These are phyloP conservation scores for Sungouiozyma ichnusensis DNA, from an alignment of 805 yeast genomes.

Conservation along the genomic window DNA sequence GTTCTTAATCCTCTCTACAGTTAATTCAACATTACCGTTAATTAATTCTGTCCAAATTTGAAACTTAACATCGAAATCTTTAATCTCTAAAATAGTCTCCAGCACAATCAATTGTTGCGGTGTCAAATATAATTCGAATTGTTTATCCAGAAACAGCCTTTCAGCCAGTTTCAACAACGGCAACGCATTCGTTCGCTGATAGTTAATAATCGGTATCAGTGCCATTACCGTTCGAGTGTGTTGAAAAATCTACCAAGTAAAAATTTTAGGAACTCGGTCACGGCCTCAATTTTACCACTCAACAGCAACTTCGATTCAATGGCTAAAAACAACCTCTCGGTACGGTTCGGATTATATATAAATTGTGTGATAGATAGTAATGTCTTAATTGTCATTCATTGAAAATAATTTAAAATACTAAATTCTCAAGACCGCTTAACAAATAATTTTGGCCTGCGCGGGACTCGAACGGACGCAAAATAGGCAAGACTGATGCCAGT, in stretches of 20 bases:
- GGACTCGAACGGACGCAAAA: not conserved
- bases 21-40: slow-evolving; percentile 23
- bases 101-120: slow-evolving; percentile 47
- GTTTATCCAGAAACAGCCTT: slow-evolving; percentile 29
- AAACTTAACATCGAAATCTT: slow-evolving; percentile 14
- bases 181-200: slow-evolving; percentile 24
- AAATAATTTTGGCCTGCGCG: not conserved
- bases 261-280: too few relatives aligned
- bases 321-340: too few relatives aligned
- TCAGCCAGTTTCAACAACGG: slow-evolving; percentile 29
- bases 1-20: slow-evolving; percentile 9
- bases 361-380: too few relatives aligned
- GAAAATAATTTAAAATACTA: too few relatives aligned
- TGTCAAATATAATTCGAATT: slow-evolving; percentile 40
- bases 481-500: too few relatives aligned
- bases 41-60: slow-evolving; percentile 40
- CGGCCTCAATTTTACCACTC: too few relatives aligned
- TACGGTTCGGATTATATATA: too few relatives aligned
- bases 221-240: slow-evolving; percentile 3
- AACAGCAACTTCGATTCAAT: too few relatives aligned
- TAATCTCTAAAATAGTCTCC: slow-evolving; percentile 34
- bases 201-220: slow-evolving; percentile 16
- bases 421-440: not conserved
- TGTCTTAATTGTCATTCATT: too few relatives aligned
- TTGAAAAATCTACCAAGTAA: too few relatives aligned